Percentiles rank a stretch among this genome's conserved stretches.
These are phyloP conservation scores for Euphorbia lathyris DNA, from an alignment of 345 rosid genomes.

Conservation along the genomic window DNA sequence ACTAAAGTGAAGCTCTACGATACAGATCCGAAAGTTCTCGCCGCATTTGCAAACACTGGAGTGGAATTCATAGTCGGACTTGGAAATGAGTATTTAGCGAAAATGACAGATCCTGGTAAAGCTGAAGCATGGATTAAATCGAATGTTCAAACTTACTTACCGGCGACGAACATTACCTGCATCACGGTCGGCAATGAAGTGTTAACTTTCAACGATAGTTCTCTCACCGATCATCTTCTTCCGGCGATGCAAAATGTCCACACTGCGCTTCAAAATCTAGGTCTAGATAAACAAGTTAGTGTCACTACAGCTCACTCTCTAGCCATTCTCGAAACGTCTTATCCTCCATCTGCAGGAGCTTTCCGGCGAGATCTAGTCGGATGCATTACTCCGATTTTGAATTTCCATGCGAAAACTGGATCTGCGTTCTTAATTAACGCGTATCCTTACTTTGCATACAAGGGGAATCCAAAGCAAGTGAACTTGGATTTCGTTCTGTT, in stretches of 20 bases:
- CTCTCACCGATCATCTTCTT: slow-evolving; percentile 51
- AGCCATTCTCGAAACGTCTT: slow-evolving; percentile 61
- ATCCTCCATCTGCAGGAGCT: slow-evolving; percentile 84
- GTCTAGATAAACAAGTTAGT: slow-evolving; percentile 55
- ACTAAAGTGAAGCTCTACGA: slow-evolving; percentile 84
- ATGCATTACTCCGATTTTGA: slow-evolving; percentile 47
- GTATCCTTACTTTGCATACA: slow-evolving; percentile 94
- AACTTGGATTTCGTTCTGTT: slow-evolving; percentile 75
- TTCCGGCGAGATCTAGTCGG: slow-evolving; percentile 61
- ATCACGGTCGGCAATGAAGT: slow-evolving; percentile 89
- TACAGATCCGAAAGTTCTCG: slow-evolving; percentile 67
- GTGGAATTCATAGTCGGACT: slow-evolving; percentile 78
- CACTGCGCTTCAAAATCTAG: slow-evolving; percentile 58
- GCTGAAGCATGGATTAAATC: slow-evolving; percentile 68
- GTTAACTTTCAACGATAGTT: slow-evolving; percentile 63
- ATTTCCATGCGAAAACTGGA: slow-evolving; percentile 59
- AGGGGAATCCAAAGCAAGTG: slow-evolving; percentile 68
- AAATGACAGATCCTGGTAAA: slow-evolving; percentile 55
- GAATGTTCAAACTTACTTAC: slow-evolving; percentile 65
- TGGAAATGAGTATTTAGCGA: slow-evolving; percentile 61
- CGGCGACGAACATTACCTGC: slow-evolving; percentile 78
- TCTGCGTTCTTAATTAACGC: slow-evolving; percentile 87
- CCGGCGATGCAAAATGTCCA: slow-evolving; percentile 84
- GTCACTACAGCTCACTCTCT: slow-evolving; percentile 87
- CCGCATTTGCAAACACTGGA: slow-evolving; percentile 70